Conservation (phyloP, 768 basidiomycete species). For the Rhizopogon vinicolor region DNA sequence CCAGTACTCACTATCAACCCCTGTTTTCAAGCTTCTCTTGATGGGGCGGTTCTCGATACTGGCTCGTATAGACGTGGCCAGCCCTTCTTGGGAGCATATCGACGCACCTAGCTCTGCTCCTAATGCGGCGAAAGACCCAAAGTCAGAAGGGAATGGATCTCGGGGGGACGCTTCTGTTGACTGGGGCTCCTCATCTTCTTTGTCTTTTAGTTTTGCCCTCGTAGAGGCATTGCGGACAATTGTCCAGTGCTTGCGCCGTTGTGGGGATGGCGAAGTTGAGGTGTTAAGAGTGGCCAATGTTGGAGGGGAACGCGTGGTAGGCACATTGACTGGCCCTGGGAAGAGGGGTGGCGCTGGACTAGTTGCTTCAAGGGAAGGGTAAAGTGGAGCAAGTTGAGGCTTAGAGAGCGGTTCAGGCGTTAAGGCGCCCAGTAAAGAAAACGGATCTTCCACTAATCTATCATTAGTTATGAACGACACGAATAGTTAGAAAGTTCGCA, state of each 20-base stretch:
- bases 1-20: slow-evolving; percentile 38
- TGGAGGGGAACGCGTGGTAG: slow-evolving; percentile 13
- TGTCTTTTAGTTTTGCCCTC: slow-evolving; percentile 47
- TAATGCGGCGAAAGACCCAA: slow-evolving; percentile 55
- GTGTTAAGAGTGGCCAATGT: slow-evolving; percentile 12
- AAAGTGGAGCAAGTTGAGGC: slow-evolving; percentile 55
- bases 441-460: slow-evolving; percentile 72
- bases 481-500: slow-evolving; percentile 27
- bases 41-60: slow-evolving; percentile 23
- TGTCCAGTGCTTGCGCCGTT: slow-evolving; percentile 56
- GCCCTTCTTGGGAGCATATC: slow-evolving; percentile 22
- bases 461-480: slow-evolving; percentile 2
- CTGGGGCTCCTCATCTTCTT: slow-evolving; percentile 35
- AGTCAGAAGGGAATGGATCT: slow-evolving; percentile 53
- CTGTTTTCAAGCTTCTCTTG: slow-evolving; percentile 15
- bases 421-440: slow-evolving; percentile 58
- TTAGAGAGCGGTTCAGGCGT: slow-evolving; percentile 54
- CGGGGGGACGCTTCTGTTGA: slow-evolving; percentile 46
- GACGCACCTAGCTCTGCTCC: slow-evolving; percentile 31
- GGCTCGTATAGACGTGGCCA: slow-evolving; percentile 35
- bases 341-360: slow-evolving; percentile 15
- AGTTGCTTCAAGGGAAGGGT: slow-evolving; percentile 34
- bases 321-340: slow-evolving; percentile 24
- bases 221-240: slow-evolving; percentile 46
- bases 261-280: slow-evolving; percentile 2